phyloP scores from a whole-genome alignment of 2,329 filamentous ascomycete genomes.

The Colletotrichum brevisporum region DNA sequence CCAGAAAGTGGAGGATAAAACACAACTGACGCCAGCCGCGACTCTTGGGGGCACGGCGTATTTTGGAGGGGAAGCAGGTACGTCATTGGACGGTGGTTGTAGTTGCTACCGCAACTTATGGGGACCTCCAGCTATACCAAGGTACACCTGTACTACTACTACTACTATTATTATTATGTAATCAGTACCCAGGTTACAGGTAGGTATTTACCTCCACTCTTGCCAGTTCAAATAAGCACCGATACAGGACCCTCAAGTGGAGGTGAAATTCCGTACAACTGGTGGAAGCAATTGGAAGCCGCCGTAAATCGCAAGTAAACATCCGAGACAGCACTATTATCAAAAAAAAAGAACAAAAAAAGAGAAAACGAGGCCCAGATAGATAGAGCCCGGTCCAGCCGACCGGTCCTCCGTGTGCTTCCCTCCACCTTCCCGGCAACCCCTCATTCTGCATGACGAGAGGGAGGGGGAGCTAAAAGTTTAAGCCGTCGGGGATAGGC shows the following conservation, averaged over 20 bases:
- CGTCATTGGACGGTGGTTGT: constrained; percentile 25
- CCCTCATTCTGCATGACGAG: constrained; percentile 8
- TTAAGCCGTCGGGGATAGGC: constrained; percentile 38
- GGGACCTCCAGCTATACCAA: no score
- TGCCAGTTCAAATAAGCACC: not conserved
- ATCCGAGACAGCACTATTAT: no score
- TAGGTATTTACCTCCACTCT: not conserved
- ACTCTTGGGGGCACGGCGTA: constrained; percentile 18
- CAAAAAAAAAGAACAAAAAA: not conserved
- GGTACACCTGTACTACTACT: no score
- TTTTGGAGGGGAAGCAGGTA: not conserved
- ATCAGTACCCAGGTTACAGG: no score
- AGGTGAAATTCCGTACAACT: no score
- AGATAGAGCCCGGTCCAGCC: constrained; percentile 1
- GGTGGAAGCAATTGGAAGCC: no score
- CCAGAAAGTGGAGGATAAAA: constrained; percentile 22
- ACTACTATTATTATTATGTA: no score
- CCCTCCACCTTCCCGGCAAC: constrained; percentile 12
- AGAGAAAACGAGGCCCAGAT: constrained; percentile 10
- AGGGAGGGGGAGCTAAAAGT: constrained; percentile 11
- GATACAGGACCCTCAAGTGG: no score
- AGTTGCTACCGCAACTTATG: no score
- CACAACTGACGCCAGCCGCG: constrained; percentile 25
- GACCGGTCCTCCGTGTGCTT: not conserved
- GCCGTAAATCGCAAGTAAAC: no score